Evolutionary conservation across 176 grass and related monocot species (phyloP), one percentile per base, ranked within the genome.

Genomic region (Themeda triandra): DNA sequence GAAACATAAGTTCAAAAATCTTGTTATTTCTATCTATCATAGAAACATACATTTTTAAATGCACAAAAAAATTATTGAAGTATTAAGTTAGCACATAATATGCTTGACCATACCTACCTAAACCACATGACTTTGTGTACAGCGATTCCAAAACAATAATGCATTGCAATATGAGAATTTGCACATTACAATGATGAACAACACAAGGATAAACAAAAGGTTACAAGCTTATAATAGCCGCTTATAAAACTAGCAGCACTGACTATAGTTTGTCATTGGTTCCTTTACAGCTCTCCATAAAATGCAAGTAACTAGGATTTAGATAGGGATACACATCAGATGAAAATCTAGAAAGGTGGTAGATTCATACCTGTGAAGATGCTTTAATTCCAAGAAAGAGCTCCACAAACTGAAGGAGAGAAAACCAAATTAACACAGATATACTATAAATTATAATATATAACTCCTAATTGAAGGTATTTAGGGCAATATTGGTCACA

Each of bases 321-420:
- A n/a, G 44, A 63, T 51, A 37, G 39, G 29, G 85, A 45, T 33
- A 71, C 25, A 79, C 15, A 51, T 3, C n/a, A 63, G 39, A 71
- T 42, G 19, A 73, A 29, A 88, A 80, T 59, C 23, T 72, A 13
- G 19, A 10, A 83, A 62, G 9, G 21, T 13, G 31, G 75, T 84
- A 73, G 29, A 41, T 19, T 25, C 30, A 30, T 80, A 95, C 96
- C 96, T 92, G 69, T 18, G 51, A 59, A 49, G 85, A 93, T 85
- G 93, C 83, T 85, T 89, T 88, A 81, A 98, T 95, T 79, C 81
- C 91, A 80, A 98, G 86, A 77, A 90, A 89, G 33, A 90, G 72
- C 86, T 98, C 96, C 68, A 98, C 96, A 63, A 98, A 98, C 96
- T 98, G 93, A 78, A 93, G 81, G 63, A 59, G 23, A 77, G 37